These are phyloP conservation scores for Psidium friedrichsthalianum DNA, from an alignment of 345 rosid species.

Conservation along the genomic window DNA sequence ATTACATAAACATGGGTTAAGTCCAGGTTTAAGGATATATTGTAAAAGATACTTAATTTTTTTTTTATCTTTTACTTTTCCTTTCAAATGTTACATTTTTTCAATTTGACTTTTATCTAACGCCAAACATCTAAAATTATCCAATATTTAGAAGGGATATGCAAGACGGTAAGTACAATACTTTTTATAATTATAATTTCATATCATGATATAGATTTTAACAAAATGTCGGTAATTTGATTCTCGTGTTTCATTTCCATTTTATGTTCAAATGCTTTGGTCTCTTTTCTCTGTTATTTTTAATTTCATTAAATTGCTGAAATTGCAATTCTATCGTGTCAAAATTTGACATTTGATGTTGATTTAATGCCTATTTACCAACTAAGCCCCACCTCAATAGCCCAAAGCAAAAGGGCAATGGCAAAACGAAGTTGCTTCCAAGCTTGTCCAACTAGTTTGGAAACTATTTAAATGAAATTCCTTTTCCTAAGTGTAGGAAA, in stretches of 20 bases:
- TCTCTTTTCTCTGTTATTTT: neutral
- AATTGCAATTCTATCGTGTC: neutral
- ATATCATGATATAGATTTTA: neutral
- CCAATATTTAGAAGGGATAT: neutral
- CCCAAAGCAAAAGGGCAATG: neutral
- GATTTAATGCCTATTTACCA: neutral
- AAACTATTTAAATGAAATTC: neutral
- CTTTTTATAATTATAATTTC: neutral
- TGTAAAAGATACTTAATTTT: no score
- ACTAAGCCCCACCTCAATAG: neutral
- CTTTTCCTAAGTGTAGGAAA: neutral
- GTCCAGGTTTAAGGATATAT: neutral
- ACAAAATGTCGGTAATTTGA: accelerated
- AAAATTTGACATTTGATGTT: neutral
- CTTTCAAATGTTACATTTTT: neutral
- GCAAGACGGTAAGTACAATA: accelerated
- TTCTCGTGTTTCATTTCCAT: accelerated
- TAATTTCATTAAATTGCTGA: neutral
- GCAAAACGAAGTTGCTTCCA: neutral
- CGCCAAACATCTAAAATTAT: neutral
- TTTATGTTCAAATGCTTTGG: accelerated
- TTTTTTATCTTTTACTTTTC: no score
- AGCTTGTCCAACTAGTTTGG: neutral
- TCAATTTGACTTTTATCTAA: neutral
- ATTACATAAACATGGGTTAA: neutral